Evolutionary conservation across 495 filamentous ascomycete species (phyloP), one percentile per base, ranked within the genome.

Genomic region (Xylaria scruposa): DNA sequence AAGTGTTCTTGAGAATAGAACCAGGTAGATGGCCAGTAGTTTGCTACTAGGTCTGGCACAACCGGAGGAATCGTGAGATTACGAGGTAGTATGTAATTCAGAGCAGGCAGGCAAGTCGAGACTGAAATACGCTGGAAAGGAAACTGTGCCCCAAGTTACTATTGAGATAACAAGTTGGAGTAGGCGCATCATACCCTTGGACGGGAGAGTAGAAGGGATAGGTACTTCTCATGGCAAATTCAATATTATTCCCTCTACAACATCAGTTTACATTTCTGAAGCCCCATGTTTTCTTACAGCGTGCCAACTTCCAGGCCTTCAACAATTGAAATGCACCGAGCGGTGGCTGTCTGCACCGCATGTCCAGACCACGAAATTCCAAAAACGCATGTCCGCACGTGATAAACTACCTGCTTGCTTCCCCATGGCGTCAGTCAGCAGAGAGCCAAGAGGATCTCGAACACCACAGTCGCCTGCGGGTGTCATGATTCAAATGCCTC

Each of bases 361-460:
- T 7, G 49, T 4, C n/a, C 8, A 9, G 12, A 53, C 21, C 47
- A 2, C 51, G 4, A 54, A 17, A 56, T 56, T 24, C 53, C 13
- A 60, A 38, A 60, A 60, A 60, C 31, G 38, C 4, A 12, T 21
- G 17, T 38, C 31, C 6, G 9, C 36, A 9, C 33, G 56, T 38
- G 29, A 59, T 38, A 6, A 59, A 13, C 19, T 33, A 15, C 56
- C 36, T 62, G n/a, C 29, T 24, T 42, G 36, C 59, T 24, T 38
- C 60, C 60, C 19, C 58, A 42, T 63, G 38, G 36, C 26, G 17
- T 46, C 40, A 31, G 38, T 49, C 62, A 65, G 42, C 42, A 49
- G 15, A 31, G 42, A 47, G 26, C 40, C 62, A 17, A 42, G 38
- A 7, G 8, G 21, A 62, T 15, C 38, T 24, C 60, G 38, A 40